These are phyloP conservation scores for Globisporangium alternatum DNA, from an alignment of 352 stramenopile genomes.

Conservation along the genomic window DNA sequence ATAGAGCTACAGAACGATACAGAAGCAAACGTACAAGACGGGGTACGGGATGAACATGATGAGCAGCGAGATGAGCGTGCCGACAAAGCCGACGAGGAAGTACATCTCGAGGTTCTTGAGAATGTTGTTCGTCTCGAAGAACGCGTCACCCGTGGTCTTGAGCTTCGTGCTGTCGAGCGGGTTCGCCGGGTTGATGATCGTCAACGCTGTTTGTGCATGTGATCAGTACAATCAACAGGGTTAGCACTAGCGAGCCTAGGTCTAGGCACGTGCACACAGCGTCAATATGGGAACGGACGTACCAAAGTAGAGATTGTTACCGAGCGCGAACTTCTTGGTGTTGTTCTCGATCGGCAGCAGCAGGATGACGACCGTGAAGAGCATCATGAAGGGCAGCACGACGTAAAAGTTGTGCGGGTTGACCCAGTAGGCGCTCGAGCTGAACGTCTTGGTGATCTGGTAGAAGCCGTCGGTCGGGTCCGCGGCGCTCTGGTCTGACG, in stretches of 20 bases:
- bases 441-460: constrained; percentile 64
- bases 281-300: constrained; percentile 21
- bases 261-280: neutral
- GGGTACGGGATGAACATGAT: constrained; percentile 80
- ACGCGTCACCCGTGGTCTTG: constrained; percentile 42
- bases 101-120: constrained; percentile 75
- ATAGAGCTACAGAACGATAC: neutral
- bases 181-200: constrained; percentile 68
- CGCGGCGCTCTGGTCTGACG: constrained; percentile 27
- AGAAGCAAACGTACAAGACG: constrained; percentile 53
- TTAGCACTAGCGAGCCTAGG: neutral
- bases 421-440: constrained; percentile 56
- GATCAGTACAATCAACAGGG: neutral
- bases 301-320: constrained; percentile 86
- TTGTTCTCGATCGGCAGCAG: constrained; percentile 71
- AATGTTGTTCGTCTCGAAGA: constrained; percentile 61
- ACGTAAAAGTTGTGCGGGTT: constrained; percentile 75
- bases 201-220: constrained; percentile 39
- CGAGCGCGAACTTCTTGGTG: constrained; percentile 83
- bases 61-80: constrained; percentile 62
- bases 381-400: constrained; percentile 69
- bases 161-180: constrained; percentile 43
- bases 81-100: constrained; percentile 71
- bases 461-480: constrained; percentile 47
- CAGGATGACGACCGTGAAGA: constrained; percentile 65